Evolutionary conservation across 2,329 filamentous ascomycete genomes (phyloP).

Genomic region (Thielaviopsis musarum): DNA sequence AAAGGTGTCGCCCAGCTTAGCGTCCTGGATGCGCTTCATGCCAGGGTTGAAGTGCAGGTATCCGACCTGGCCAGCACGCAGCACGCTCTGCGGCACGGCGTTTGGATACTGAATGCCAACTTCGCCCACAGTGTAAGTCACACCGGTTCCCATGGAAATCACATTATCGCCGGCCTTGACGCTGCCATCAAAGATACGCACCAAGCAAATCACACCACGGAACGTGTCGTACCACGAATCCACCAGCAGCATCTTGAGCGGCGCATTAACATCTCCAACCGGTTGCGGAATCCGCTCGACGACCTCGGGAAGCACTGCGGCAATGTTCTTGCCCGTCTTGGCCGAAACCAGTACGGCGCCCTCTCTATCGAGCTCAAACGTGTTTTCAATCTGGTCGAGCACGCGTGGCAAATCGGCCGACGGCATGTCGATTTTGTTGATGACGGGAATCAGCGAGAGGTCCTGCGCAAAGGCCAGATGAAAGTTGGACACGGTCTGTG

Average conservation of each 20-base stretch:
- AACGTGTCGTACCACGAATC: conserved; percentile 99
- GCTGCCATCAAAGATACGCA: conserved; percentile 78
- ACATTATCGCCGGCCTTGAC: conserved; percentile 71
- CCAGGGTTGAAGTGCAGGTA: conserved; percentile 96
- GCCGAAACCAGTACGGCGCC: conserved; percentile 63
- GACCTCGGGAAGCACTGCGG: conserved; percentile 65
- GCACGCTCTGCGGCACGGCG: conserved; percentile 59
- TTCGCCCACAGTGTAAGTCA: conserved; percentile 86
- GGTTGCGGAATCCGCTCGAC: conserved; percentile 74
- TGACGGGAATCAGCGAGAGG: conserved; percentile 68
- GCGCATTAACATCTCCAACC: conserved; percentile 46
- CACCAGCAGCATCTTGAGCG: conserved; percentile 71
- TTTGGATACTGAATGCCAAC: conserved; percentile 93
- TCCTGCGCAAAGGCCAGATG: conserved; percentile 92
- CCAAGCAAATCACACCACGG: conserved; percentile 78
- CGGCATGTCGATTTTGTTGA: conserved; percentile 93
- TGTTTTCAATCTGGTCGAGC: conserved; percentile 67
- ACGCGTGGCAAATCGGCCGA: conserved; percentile 78
- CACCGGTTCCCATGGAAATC: conserved; percentile 72
- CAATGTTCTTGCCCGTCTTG: conserved; percentile 83
- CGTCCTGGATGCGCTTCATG: conserved; percentile 93
- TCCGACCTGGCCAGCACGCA: conserved; percentile 86
- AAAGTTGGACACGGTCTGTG: conserved; percentile 97
- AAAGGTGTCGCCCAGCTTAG: conserved; percentile 90
- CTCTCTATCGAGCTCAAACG: conserved; percentile 72